Evolutionary conservation across 2,329 filamentous ascomycete genomes (phyloP).

Genomic region (Chlorencoelia australis): DNA sequence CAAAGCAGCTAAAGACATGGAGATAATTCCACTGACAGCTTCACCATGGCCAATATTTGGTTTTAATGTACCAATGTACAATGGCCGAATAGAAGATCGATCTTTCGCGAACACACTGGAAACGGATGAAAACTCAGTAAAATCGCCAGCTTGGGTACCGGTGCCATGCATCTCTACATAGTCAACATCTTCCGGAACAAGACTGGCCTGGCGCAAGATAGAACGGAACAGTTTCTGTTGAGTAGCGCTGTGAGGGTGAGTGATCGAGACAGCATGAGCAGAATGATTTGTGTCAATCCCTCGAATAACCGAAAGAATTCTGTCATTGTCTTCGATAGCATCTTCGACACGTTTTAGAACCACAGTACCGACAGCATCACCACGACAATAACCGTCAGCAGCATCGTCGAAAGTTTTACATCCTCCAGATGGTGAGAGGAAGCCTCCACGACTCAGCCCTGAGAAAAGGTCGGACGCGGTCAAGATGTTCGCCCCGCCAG

Average conservation of each 20-base stretch:
- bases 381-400: constrained; percentile 54
- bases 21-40: constrained; percentile 20
- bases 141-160: constrained; percentile 16
- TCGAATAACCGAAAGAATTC: constrained; percentile 34
- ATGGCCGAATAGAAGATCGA: constrained; percentile 5
- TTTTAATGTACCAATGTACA: constrained; percentile 17
- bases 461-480: constrained; percentile 29
- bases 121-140: constrained; percentile 11
- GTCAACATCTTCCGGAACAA: constrained; percentile 5
- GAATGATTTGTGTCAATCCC: constrained; percentile 34
- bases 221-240: constrained; percentile 25
- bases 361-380: constrained; percentile 49
- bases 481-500: constrained; percentile 30
- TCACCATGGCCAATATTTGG: constrained; percentile 19
- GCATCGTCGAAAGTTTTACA: constrained; percentile 43
- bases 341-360: constrained; percentile 45
- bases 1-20: not conserved
- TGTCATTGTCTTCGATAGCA: constrained; percentile 33
- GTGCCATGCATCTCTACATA: constrained; percentile 21
- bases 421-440: constrained; percentile 11
- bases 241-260: constrained; percentile 33
- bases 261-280: constrained; percentile 35
- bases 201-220: constrained; percentile 5
- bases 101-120: constrained; percentile 6
- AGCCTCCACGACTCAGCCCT: constrained; percentile 8